phyloP scores from a whole-genome alignment of 768 basidiomycete species.

The Suillus alpinus region DNA sequence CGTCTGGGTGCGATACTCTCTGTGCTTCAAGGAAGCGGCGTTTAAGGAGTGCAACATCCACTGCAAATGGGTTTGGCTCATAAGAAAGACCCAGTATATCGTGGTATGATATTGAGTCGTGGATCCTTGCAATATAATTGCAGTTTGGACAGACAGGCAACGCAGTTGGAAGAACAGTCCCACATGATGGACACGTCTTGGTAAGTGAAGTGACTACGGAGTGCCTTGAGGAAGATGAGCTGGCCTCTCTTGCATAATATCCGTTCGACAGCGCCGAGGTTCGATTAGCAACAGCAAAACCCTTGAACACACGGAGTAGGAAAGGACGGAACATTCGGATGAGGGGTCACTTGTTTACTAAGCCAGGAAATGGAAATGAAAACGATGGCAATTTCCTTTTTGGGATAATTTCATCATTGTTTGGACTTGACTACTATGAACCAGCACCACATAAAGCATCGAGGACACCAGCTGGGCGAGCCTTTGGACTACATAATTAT shows the following conservation, averaged over 20 bases:
- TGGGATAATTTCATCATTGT: neutral
- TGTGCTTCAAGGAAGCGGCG: constrained; percentile 70
- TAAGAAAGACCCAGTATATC: constrained; percentile 65
- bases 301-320: neutral
- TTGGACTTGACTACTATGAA: no score
- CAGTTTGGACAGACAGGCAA: constrained; percentile 79
- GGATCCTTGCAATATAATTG: constrained; percentile 59
- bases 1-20: constrained; percentile 80
- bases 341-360: neutral
- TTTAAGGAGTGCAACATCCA: constrained; percentile 62
- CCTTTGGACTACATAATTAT: neutral
- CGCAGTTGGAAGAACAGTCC: constrained; percentile 52
- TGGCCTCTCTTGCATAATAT: neutral
- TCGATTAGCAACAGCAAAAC: neutral
- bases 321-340: constrained; percentile 8
- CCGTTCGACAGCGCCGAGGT: neutral
- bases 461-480: no score
- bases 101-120: constrained; percentile 56
- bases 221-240: neutral
- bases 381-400: neutral
- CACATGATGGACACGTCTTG: constrained; percentile 60
- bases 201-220: constrained; percentile 7
- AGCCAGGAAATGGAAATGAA: neutral
- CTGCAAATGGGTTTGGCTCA: constrained; percentile 64
- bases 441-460: no score